phyloP scores from a whole-genome alignment of 768 basidiomycete genomes.

The Mycena capillaripes region DNA sequence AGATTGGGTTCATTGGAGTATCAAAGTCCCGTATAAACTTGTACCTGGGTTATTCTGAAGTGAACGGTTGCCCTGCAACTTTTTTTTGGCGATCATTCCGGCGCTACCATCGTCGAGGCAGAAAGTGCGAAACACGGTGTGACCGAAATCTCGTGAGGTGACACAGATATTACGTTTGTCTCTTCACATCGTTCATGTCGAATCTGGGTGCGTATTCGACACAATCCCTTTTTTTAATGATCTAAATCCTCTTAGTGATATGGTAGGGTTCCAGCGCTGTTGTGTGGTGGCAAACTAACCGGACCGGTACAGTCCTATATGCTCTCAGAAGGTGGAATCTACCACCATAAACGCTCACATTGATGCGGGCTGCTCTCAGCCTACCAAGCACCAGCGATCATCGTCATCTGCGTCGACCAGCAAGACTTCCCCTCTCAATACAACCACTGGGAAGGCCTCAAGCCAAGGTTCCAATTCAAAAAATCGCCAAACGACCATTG shows the following conservation, averaged over 20 bases:
- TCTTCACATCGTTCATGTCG: neutral
- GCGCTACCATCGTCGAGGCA: too few relatives aligned
- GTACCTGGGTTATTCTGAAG: conserved; percentile 61
- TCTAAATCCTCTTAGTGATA: conserved; percentile 4
- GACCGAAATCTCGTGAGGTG: neutral
- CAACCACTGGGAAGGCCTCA: neutral
- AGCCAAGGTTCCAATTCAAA: conserved; percentile 13
- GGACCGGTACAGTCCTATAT: conserved; percentile 59
- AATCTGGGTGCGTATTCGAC: neutral
- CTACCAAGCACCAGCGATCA: conserved; percentile 20
- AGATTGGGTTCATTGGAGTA: conserved; percentile 60
- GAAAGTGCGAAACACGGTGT: neutral
- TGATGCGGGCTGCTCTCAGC: conserved; percentile 58
- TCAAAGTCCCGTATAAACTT: conserved; percentile 60
- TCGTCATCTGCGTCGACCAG: conserved; percentile 35
- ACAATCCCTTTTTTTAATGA: neutral
- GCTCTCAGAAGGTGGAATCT: conserved; percentile 56
- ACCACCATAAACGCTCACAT: conserved; percentile 65
- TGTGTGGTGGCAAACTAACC: neutral
- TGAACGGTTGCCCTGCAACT: too few relatives aligned
- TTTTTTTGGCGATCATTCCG: too few relatives aligned
- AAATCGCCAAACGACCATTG: conserved; percentile 6
- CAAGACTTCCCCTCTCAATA: conserved; percentile 31
- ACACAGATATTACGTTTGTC: neutral
- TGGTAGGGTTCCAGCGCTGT: conserved; percentile 6